A percentile compares a stretch with the other conserved stretches of the same genome.
These are phyloP conservation scores for Dimocarpus longan DNA, from an alignment of 345 rosid species.

Conservation along the genomic window DNA sequence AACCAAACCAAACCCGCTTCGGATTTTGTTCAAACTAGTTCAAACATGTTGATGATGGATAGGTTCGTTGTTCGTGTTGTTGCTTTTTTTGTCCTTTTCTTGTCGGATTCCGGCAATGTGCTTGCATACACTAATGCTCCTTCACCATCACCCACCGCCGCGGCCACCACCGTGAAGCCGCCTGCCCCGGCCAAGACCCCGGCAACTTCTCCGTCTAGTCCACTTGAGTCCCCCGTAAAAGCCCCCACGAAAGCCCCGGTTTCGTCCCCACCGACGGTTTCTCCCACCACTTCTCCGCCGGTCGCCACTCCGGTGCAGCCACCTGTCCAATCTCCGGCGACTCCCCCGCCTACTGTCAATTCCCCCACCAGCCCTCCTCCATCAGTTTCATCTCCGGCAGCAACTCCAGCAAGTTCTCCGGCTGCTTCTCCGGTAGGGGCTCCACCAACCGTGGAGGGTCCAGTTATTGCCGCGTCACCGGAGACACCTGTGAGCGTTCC, in stretches of 20 bases:
- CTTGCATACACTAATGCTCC: slow-evolving; percentile 43
- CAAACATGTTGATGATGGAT: slow-evolving; percentile 18
- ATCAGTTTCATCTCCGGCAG: slow-evolving; percentile 23
- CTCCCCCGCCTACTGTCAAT: slow-evolving; percentile 4
- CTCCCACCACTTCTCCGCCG: slow-evolving; percentile 25
- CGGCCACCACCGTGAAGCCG: not conserved
- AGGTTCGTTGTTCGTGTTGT: slow-evolving; percentile 13
- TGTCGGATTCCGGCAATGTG: slow-evolving; percentile 25
- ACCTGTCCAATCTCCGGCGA: slow-evolving; percentile 9
- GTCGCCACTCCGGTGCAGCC: slow-evolving; percentile 8
- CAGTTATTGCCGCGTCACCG: slow-evolving; percentile 35
- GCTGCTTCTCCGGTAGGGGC: slow-evolving; percentile 23
- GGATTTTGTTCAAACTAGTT: not conserved
- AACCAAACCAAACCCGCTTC: not conserved
- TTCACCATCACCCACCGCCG: slow-evolving; percentile 36
- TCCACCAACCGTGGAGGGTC: slow-evolving; percentile 39
- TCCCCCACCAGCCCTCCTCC: slow-evolving; percentile 30
- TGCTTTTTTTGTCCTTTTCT: slow-evolving; percentile 24
- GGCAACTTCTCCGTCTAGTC: slow-evolving; percentile 2
- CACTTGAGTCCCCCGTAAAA: slow-evolving; percentile 13
- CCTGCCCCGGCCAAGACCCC: slow-evolving; percentile 32
- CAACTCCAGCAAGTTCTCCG: slow-evolving; percentile 29
- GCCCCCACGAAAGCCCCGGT: slow-evolving; percentile 22
- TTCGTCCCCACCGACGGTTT: slow-evolving; percentile 5
- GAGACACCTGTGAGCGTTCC: slow-evolving; percentile 42